Evolutionary conservation across 495 filamentous ascomycete species (phyloP).

Genomic region (Daldinia childiae): DNA sequence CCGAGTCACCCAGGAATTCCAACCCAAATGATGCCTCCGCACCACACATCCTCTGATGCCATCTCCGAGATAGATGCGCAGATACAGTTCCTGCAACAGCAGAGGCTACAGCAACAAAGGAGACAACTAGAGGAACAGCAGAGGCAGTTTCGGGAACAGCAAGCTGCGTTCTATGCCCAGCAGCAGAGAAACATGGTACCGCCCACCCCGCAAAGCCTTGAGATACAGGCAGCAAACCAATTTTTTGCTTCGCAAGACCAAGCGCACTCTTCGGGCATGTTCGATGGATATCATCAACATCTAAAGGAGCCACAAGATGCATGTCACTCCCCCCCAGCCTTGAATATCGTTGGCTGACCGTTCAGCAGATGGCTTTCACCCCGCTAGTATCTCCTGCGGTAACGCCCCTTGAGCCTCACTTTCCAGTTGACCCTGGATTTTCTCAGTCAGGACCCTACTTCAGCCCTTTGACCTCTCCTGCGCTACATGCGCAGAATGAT

Average conservation of each 20-base stretch:
- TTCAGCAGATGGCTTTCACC: constrained; percentile 81
- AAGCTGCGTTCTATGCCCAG: constrained; percentile 63
- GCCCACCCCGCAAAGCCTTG: constrained; percentile 91
- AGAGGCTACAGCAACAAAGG: constrained; percentile 62
- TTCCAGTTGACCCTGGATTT: constrained; percentile 79
- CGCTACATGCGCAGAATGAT: constrained; percentile 81
- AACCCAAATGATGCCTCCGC: constrained; percentile 54
- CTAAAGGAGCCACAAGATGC: constrained; percentile 83
- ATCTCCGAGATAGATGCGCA: constrained; percentile 65
- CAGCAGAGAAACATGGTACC: constrained; percentile 73
- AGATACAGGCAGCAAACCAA: constrained; percentile 78
- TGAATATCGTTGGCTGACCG: constrained; percentile 43
- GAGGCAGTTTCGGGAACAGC: constrained; percentile 62
- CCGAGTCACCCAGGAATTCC: constrained; percentile 53
- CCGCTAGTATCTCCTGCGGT: constrained; percentile 95
- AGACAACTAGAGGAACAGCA: constrained; percentile 59
- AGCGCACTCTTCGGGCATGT: constrained; percentile 42
- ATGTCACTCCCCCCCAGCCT: constrained; percentile 46
- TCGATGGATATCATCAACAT: constrained; percentile 65
- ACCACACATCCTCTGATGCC: constrained; percentile 52
- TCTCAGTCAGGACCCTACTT: constrained; percentile 89
- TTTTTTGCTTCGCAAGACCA: constrained; percentile 68
- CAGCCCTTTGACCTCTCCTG: constrained; percentile 91
- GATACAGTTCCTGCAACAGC: constrained; percentile 71
- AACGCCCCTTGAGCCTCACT: constrained; percentile 87